Evolutionary conservation across 495 filamentous ascomycete genomes (phyloP), one percentile per base, ranked within the genome.

Genomic region (Podospora conica): DNA sequence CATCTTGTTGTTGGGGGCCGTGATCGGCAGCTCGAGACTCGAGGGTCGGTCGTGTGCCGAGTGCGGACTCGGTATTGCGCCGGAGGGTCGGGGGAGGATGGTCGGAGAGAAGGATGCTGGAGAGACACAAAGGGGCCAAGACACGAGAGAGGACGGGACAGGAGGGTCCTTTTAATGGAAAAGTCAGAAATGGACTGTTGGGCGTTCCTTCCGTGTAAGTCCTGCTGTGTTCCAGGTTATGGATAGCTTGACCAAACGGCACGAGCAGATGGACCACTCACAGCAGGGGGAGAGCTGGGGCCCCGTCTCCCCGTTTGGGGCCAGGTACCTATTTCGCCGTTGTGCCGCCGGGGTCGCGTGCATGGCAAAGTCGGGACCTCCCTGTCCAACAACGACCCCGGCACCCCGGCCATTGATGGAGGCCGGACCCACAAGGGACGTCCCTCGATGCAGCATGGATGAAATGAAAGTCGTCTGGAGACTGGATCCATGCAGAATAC

Each of bases 241-340:
- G 69, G 29, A 56, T 61, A 64, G 66, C 54, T 64, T 58, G 62
- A 58, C 53, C 64, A 40, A 61, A 67, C 63, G 65, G 63, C 54
- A 64, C 61, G 66, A 27, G 61, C 58, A 25, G 24, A 54, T 53
- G 53, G 20, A 68, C 73, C 68, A 74, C 18, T 73, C 71, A 75
- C 54, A 20, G 59, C 61, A 58, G 62, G 59, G 62, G 57, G 63
- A 58, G n/a, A 69, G 66, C 64, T 67, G 65, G 66, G 66, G 71
- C 71, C 57, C 74, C 69, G 71, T 59, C 64, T 60, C 67, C 72
- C 71, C 67, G 69, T 72, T 72, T 74, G 72, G 73, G 68, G 71
- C 66, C 22, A 68, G 71, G 71, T 23, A 60, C 28, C 31, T 72
- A 75, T 75, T 75, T 75, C 68, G 74, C 74, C 74, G 70, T 67